Evolutionary conservation across 768 basidiomycete genomes (phyloP), one percentile per base, ranked within the genome.

Genomic region (Coprinellus aureogranulatus): DNA sequence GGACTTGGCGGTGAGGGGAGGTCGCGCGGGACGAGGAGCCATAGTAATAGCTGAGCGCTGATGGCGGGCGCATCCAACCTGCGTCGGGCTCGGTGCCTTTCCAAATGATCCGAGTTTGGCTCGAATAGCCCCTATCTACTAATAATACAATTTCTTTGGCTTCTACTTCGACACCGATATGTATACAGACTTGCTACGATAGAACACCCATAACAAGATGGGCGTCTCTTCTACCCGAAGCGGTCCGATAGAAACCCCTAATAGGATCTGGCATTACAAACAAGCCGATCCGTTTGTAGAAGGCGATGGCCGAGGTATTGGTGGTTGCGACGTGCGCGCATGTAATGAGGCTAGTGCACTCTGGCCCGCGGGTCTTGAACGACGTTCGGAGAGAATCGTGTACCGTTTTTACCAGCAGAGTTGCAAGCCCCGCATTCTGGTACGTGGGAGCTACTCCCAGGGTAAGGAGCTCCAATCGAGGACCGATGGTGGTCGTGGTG

Each of bases 391-490:
- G 41, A 22, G 41, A 16, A 49, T 56, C 8, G 46, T 47, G 45
- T 37, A 53, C 42, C 4, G 39, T 48, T 9, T 25, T 40, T 44
- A 81, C 65, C 57, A 83, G 76, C 20, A 68, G 73, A 31, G 72
- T 74, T 10, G 77, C 81, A 37, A 82, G 65, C 37, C 80, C 78
- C 34, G 64, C 64, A 12, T 78, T 68, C 58, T 74, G 80, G 64
- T 72, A 77, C 2, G 70, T 59, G 3, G 81, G 80, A 42, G 75
- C 72, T 16, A 83, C 79, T 31, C 82, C 81, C 2, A 83, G 77
- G 1, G 81, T 81, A 30, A 82, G 78, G 59, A 83, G 77, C 63
- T 81, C 77, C 22, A 83, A 65, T 59, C 70, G 73, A 46, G 73
- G 53, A 56, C 62, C 50, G 64, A 48, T 47, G 18, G 27, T 41